Conservation (phyloP, 352 stramenopile species). For the Stephanocyclus meneghinianus region DNA sequence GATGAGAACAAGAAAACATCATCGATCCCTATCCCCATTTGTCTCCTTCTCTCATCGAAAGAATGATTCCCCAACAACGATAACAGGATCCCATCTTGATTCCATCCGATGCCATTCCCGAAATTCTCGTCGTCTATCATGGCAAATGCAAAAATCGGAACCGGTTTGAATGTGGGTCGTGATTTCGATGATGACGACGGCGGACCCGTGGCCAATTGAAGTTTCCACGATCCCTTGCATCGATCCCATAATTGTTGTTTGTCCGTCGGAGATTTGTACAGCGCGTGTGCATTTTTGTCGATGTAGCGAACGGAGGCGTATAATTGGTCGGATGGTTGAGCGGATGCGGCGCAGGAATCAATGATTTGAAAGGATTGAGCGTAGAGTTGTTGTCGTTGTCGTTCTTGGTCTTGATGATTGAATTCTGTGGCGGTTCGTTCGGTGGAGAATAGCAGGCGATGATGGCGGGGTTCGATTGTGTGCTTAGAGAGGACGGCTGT, state of each 20-base stretch:
- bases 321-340: conserved; percentile 43
- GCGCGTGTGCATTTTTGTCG: conserved; percentile 61
- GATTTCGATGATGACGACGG: conserved; percentile 18
- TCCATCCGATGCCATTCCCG: conserved; percentile 69
- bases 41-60: conserved; percentile 55
- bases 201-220: conserved; percentile 58
- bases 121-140: conserved; percentile 71
- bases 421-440: too few species aligned
- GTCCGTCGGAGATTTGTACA: conserved; percentile 53
- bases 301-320: conserved; percentile 67
- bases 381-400: conserved; percentile 41
- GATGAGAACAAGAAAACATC: conserved; percentile 60
- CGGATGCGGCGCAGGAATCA: conserved; percentile 46
- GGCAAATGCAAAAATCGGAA: conserved; percentile 71
- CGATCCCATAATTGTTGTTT: conserved; percentile 58
- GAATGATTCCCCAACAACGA: conserved; percentile 61
- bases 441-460: too few species aligned
- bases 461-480: too few species aligned
- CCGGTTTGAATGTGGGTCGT: conserved; percentile 56
- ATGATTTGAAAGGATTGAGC: conserved; percentile 54
- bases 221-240: conserved; percentile 67
- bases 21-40: conserved; percentile 64
- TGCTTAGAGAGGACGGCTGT: too few species aligned
- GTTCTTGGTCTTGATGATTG: too few species aligned
- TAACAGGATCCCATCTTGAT: conserved; percentile 57